phyloP scores from a whole-genome alignment of 495 filamentous ascomycete species.

The Penicillium egyptiacum region DNA sequence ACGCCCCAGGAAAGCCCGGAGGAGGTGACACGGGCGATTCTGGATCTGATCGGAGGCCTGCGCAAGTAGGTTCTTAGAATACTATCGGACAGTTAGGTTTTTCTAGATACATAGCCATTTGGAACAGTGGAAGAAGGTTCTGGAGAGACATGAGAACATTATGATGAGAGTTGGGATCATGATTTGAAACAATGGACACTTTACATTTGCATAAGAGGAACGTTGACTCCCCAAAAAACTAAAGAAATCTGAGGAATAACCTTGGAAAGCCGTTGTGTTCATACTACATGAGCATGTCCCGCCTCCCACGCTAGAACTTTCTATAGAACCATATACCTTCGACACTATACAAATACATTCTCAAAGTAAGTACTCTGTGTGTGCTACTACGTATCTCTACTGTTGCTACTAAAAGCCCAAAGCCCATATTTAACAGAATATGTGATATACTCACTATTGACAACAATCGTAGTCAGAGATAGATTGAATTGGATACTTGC shows the following conservation, averaged over 20 bases:
- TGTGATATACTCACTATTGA: not conserved
- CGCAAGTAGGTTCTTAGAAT: conserved; percentile 1
- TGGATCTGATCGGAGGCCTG: conserved; percentile 37
- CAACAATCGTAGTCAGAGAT: not conserved
- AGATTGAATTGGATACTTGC: not conserved
- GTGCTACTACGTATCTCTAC: not conserved
- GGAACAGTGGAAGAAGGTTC: not conserved
- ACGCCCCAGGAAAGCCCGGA: conserved; percentile 64
- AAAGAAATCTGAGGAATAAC: too few species aligned
- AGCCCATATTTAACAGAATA: not conserved
- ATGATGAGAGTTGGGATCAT: not conserved
- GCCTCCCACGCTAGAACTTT: too few species aligned
- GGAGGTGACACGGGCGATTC: conserved; percentile 50
- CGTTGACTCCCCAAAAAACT: too few species aligned
- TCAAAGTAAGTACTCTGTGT: too few species aligned
- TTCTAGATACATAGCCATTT: not conserved
- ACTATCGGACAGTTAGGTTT: not conserved
- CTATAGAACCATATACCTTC: too few species aligned
- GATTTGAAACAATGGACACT: not conserved
- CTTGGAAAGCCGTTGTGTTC: too few species aligned
- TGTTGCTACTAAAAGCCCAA: not conserved
- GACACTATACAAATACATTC: too few species aligned
- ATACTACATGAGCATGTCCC: too few species aligned
- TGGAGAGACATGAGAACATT: not conserved
- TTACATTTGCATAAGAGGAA: not conserved